A percentile compares a stretch with the other conserved stretches of the same genome.
Conservation (phyloP, 345 rosid species). For the Passiflora organensis region DNA sequence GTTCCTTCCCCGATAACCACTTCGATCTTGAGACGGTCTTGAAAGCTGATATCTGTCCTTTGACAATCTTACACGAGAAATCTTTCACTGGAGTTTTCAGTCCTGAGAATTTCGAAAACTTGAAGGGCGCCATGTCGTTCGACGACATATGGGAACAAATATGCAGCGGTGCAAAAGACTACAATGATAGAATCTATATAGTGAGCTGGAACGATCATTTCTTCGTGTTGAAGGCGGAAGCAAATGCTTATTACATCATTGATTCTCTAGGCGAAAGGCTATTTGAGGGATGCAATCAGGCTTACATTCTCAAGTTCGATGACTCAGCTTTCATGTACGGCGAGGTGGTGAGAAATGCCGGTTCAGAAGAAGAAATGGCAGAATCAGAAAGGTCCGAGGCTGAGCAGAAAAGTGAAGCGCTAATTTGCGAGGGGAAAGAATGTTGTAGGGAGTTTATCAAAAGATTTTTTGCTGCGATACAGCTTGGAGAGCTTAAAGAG, state of each 20-base stretch:
- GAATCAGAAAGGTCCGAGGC: neutral
- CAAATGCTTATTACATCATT: conserved; percentile 36
- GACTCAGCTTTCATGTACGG: conserved; percentile 36
- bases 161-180: conserved; percentile 8
- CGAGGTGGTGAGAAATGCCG: conserved; percentile 8
- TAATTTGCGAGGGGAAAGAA: conserved; percentile 45
- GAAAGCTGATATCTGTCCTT: conserved; percentile 27
- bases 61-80: conserved; percentile 23
- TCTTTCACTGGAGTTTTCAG: conserved; percentile 52
- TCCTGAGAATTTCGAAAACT: conserved; percentile 39
- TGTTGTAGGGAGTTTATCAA: conserved; percentile 61
- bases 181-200: conserved; percentile 33
- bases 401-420: conserved; percentile 16
- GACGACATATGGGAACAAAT: conserved; percentile 49
- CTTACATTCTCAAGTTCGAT: conserved; percentile 53
- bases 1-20: conserved; percentile 28
- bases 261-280: conserved; percentile 62
- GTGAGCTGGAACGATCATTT: conserved; percentile 73
- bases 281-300: conserved; percentile 55
- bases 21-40: conserved; percentile 40
- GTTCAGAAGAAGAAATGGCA: neutral
- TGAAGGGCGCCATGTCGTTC: conserved; percentile 40
- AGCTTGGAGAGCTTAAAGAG: conserved; percentile 43
- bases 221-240: conserved; percentile 48
- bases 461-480: conserved; percentile 58